Base-by-base conservation (phyloP, 2,329 filamentous ascomycete genomes). In the Massarina eburnea region DNA sequence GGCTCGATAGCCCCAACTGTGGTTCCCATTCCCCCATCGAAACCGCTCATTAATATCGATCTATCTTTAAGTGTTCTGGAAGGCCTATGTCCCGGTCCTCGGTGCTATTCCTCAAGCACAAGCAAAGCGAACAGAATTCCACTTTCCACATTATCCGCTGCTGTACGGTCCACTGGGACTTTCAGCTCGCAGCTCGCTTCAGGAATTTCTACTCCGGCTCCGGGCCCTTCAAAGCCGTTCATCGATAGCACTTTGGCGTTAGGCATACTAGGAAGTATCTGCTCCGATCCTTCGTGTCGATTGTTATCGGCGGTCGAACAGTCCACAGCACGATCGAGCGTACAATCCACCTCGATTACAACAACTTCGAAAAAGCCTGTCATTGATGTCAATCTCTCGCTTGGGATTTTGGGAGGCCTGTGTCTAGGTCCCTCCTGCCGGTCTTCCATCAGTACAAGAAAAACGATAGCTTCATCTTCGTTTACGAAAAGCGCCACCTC, bases 331-430 rank as follows among this genome's bases (percentile, higher is more conserved):
- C 15, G 39, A 12, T 18, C 9, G 18, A 10, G 4, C 4, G 4
- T 15, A 9, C 18, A 4, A 18, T 8, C 19, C 8, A 15, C 29
- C 20, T 17, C 21, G 6, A 2, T 18, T 3, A 20, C 36, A 8
- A 27, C 36, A 27, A 22, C 12, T n/a, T 27, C 41, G 2, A 35
- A 24, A 14, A 24, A 14, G 26, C 33, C 41, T 20, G 19, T 39
- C 17, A 26, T 44, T 14, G 41, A 44, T 20, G 10, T 44, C 22
- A 35, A 36, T 12, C 18, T 46, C 27, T 46, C 43, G n/a, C 15
- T 46, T 4, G 38, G 32, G 5, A 32, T 41, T 8, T 36, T 45
- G 14, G 17, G 12, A n/a, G 37, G 37, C 6, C 14, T 45, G 15
- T 44, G 42, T 37, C 35, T 26, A 12, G 42, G 42, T 3, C 24